phyloP scores from a whole-genome alignment of 2,329 filamentous ascomycete species.

The Tolypocladium nubicola region DNA sequence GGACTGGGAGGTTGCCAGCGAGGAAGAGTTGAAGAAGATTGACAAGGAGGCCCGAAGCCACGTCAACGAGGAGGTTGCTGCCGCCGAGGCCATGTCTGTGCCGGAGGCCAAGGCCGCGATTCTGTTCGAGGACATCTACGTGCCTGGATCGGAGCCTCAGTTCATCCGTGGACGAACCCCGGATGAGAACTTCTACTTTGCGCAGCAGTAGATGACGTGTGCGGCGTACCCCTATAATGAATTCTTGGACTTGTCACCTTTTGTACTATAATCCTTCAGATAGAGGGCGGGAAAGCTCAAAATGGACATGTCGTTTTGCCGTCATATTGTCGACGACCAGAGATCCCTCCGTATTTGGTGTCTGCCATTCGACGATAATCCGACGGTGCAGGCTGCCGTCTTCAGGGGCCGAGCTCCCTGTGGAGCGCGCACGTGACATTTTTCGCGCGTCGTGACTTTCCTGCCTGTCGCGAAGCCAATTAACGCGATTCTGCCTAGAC shows the following conservation, averaged over 20 bases:
- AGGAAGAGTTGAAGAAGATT: conserved; percentile 92
- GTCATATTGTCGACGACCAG: background rate
- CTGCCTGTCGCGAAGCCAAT: conserved; percentile 17
- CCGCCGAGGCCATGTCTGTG: conserved; percentile 75
- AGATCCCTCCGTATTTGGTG: background rate
- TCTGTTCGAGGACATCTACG: conserved; percentile 95
- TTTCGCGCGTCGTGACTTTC: conserved; percentile 12
- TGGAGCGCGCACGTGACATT: conserved; percentile 13
- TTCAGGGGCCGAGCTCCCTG: background rate
- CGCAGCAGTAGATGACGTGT: conserved; percentile 29
- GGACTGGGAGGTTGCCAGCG: conserved; percentile 82
- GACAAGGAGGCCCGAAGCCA: conserved; percentile 85
- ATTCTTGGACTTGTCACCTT: conserved; percentile 15
- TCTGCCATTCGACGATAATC: too few species aligned
- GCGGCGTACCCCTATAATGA: conserved; percentile 17
- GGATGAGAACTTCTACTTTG: conserved; percentile 94
- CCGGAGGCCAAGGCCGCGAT: conserved; percentile 74
- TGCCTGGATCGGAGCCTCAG: conserved; percentile 73
- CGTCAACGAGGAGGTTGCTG: conserved; percentile 83
- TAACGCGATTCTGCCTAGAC: conserved; percentile 29
- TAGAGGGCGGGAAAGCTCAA: conserved; percentile 11
- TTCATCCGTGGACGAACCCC: conserved; percentile 80
- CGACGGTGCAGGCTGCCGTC: background rate
- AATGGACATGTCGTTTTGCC: conserved; percentile 10
- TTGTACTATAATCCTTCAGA: conserved; percentile 13